Evolutionary conservation across 345 rosid species (phyloP).

Genomic region (Turritis glabra): DNA sequence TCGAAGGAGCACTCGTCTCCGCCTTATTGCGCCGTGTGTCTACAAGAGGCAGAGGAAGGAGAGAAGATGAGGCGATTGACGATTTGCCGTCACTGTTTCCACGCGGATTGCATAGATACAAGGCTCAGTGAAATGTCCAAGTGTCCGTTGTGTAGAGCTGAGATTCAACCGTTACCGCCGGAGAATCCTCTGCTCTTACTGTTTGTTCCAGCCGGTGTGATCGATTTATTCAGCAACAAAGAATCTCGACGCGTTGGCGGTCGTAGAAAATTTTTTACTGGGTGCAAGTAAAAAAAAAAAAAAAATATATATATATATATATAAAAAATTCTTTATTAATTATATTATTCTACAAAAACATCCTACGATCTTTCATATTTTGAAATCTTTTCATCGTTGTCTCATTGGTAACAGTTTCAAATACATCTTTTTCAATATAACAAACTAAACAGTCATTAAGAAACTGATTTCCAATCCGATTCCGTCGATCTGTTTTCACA

Average conservation of each 20-base stretch:
- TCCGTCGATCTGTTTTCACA: no score
- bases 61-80: constrained; percentile 41
- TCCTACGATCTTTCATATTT: no score
- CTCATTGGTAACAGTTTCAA: no score
- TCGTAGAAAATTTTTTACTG: no score
- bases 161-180: constrained; percentile 19
- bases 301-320: no score
- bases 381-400: no score
- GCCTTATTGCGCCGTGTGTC: constrained; percentile 42
- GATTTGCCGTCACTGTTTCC: constrained; percentile 53
- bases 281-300: no score
- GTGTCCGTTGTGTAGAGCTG: constrained; percentile 52
- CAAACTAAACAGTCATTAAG: no score
- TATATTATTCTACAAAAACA: no score
- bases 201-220: constrained; percentile 21
- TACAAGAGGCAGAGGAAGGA: constrained; percentile 39
- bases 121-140: constrained; percentile 41
- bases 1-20: neutral
- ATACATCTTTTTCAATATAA: no score
- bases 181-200: constrained; percentile 22
- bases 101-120: constrained; percentile 44
- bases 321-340: no score
- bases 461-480: no score
- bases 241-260: neutral
- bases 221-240: constrained; percentile 1